Conservation (phyloP, 1,139 yeast genomes). For the Chernovozyma sophiae-reginae region DNA sequence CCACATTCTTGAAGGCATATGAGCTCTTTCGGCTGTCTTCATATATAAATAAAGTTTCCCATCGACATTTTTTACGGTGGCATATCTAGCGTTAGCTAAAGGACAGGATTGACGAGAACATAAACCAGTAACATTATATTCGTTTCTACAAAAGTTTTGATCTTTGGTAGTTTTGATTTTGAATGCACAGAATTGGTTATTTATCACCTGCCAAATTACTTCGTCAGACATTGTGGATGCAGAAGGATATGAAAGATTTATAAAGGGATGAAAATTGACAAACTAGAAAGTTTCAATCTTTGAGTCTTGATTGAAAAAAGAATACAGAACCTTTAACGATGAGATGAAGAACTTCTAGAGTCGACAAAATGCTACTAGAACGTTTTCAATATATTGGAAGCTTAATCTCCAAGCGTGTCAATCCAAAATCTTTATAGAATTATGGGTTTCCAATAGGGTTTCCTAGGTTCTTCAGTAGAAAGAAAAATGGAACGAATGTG, state of each 20-base stretch:
- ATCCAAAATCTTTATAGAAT: too few species aligned
- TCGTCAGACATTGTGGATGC: constrained; percentile 41
- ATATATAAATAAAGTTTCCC: constrained; percentile 88
- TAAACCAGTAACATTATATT: constrained; percentile 84
- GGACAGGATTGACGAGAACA: constrained; percentile 95
- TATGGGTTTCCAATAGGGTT: too few species aligned
- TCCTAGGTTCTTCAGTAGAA: not conserved
- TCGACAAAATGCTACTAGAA: too few species aligned
- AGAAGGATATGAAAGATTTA: constrained; percentile 1
- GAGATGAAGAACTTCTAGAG: too few species aligned
- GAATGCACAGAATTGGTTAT: constrained; percentile 86
- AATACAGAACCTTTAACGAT: constrained; percentile 1
- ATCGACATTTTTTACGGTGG: constrained; percentile 85
- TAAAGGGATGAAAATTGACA: not conserved
- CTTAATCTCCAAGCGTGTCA: too few species aligned
- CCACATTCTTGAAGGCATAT: constrained; percentile 91
- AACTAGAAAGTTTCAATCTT: not conserved
- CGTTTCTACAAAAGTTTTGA: constrained; percentile 83
- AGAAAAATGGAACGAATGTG: constrained; percentile 3
- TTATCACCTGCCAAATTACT: constrained; percentile 88
- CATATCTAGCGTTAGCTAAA: constrained; percentile 90
- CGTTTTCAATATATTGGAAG: too few species aligned
- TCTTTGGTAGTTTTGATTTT: constrained; percentile 76
- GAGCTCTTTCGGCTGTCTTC: constrained; percentile 97
- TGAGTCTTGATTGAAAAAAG: not conserved